Base-by-base conservation (phyloP, 768 basidiomycete species). In the Xerocomellus intermedius region DNA sequence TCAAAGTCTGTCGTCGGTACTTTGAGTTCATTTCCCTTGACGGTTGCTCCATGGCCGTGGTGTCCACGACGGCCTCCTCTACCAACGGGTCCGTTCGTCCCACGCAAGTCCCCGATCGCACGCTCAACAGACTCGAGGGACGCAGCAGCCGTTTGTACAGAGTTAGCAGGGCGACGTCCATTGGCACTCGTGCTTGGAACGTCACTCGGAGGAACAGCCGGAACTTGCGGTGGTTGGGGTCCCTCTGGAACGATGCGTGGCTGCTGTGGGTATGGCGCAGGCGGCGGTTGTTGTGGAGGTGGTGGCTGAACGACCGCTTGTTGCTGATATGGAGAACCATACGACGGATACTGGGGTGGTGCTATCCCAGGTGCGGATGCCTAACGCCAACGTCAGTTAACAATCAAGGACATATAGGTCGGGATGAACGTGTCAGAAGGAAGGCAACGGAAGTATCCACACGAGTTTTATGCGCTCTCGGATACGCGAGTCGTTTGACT, bases 1-100 rank as follows among this genome's bases (percentile, higher is more conserved):
- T 94, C 91, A 65, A 93, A 94, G 68, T 93, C 91, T 0, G 84
- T 84, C 1, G 77, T 67, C 0, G 91, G 91, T 1, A 93, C 87
- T 33, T 73, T 72, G n/a, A 80, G 54, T 21, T 79, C 77, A 19
- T 59, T 66, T 2, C 66, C 59, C 62, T 77, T 76, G 39, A 28
- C 41, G 2, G 44, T 69, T 61, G 51, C 44, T 43, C 60, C 67
- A 7, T 70, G 68, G 22, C 61, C 64, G 10, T 66, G 68, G 45
- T 64, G 63, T 21, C 66, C 66, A 45, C 74, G 71, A 13, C 76
- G 75, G 14, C 74, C 70, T 0, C 80, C 76, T 50, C 78, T 66
- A 32, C 76, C 75, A 14, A 72, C 69, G 10, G 68, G 64, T 13
- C 67, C 68, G 12, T 69, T 68, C 10, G 73, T 64, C 8, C 74